These are phyloP conservation scores for Auriculariales sp. DNA, from an alignment of 768 basidiomycete species.

Conservation along the genomic window DNA sequence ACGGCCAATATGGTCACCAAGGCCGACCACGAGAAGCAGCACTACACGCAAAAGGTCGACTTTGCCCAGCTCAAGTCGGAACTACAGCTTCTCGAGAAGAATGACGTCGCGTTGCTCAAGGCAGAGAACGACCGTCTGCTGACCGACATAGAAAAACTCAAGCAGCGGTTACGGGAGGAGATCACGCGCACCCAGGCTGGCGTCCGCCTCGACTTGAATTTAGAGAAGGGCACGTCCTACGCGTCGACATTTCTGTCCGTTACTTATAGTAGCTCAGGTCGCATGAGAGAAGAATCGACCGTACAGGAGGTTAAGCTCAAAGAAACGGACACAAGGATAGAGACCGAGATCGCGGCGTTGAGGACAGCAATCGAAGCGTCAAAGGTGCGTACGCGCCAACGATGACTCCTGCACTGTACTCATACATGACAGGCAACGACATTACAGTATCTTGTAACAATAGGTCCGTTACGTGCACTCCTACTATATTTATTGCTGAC, in stretches of 20 bases:
- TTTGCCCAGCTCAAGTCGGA: conserved; percentile 95
- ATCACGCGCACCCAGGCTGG: conserved; percentile 85
- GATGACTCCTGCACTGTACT: background rate
- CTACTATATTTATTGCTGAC: background rate
- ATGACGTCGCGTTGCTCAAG: conserved; percentile 88
- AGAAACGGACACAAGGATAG: conserved; percentile 93
- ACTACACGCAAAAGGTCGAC: conserved; percentile 92
- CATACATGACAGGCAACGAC: conserved; percentile 48
- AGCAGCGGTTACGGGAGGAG: conserved; percentile 84
- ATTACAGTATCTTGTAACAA: conserved; percentile 75
- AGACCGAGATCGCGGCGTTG: conserved; percentile 84
- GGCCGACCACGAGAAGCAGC: conserved; percentile 93
- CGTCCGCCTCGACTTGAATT: conserved; percentile 84
- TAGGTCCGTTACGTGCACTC: conserved; percentile 38
- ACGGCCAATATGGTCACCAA: conserved; percentile 92
- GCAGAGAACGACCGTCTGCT: conserved; percentile 92
- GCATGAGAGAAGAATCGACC: conserved; percentile 85
- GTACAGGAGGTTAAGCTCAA: conserved; percentile 91
- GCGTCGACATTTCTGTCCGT: background rate
- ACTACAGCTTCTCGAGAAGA: conserved; percentile 91
- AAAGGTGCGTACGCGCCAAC: conserved; percentile 43
- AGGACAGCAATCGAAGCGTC: conserved; percentile 74
- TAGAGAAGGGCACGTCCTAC: conserved; percentile 52
- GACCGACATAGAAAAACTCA: conserved; percentile 84
- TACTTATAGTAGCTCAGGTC: conserved; percentile 24